Evolutionary conservation across 768 basidiomycete species (phyloP).

Genomic region (Amanita inopinata): DNA sequence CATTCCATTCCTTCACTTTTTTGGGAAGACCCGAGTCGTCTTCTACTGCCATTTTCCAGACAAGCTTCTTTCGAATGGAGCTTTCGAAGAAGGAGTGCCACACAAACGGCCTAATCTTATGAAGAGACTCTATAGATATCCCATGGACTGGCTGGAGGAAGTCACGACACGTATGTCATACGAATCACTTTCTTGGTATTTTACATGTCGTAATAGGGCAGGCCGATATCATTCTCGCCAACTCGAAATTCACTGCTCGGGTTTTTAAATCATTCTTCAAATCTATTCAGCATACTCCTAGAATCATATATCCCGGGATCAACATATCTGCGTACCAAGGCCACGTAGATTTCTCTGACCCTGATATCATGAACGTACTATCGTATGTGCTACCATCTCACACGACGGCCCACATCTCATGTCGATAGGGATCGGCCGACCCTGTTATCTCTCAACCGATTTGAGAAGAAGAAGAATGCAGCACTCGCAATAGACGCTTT

Average conservation of each 20-base stretch:
- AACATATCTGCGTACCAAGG: conserved; percentile 66
- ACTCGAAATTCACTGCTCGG: conserved; percentile 83
- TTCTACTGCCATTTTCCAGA: conserved; percentile 99
- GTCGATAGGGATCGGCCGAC: conserved; percentile 52
- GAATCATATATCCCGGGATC: conserved; percentile 94
- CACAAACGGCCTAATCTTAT: conserved; percentile 34
- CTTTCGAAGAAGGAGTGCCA: conserved; percentile 45
- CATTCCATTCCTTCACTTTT: conserved; percentile 66
- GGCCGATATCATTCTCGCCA: conserved; percentile 85
- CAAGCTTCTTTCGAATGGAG: conserved; percentile 75
- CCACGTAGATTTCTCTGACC: conserved; percentile 29
- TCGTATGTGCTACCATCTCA: conserved; percentile 41
- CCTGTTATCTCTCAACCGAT: conserved; percentile 84
- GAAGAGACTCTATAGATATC: conserved; percentile 73
- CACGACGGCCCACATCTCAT: neutral
- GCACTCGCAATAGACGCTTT: conserved; percentile 77
- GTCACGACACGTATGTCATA: conserved; percentile 65
- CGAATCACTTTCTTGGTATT: conserved; percentile 2
- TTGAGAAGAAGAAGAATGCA: conserved; percentile 91
- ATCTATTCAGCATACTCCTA: conserved; percentile 49
- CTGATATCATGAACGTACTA: conserved; percentile 41
- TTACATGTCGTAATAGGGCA: conserved; percentile 46
- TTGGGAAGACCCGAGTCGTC: conserved; percentile 71
- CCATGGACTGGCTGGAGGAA: conserved; percentile 89
- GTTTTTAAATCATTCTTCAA: conserved; percentile 72